phyloP scores from a whole-genome alignment of 2,329 filamentous ascomycete species.

The Macrophomina tecta region DNA sequence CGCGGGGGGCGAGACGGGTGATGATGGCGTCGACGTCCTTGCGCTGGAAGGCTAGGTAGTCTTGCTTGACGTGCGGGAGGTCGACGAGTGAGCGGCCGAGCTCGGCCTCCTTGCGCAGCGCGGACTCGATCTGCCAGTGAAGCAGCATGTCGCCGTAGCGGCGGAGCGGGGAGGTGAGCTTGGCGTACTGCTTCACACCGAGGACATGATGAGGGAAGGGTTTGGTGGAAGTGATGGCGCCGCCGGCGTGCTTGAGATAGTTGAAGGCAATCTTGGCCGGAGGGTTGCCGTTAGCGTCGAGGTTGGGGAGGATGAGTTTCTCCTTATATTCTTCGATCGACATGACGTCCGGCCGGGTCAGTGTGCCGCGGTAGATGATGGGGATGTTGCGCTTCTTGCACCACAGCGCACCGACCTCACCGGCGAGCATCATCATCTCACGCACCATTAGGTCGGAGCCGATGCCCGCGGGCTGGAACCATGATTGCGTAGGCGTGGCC shows the following conservation, averaged over 20 bases:
- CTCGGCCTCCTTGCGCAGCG: slow-evolving; percentile 61
- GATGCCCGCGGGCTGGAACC: slow-evolving; percentile 33
- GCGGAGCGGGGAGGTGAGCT: slow-evolving; percentile 66
- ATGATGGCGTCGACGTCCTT: slow-evolving; percentile 57
- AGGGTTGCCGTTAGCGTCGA: slow-evolving; percentile 43
- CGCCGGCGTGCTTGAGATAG: slow-evolving; percentile 51
- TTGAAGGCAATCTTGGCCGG: slow-evolving; percentile 47
- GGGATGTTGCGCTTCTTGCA: slow-evolving; percentile 59
- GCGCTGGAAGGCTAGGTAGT: slow-evolving; percentile 57
- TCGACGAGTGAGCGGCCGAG: slow-evolving; percentile 50
- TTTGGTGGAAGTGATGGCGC: slow-evolving; percentile 51
- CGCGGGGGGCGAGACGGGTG: slow-evolving; percentile 51
- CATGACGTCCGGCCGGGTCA: slow-evolving; percentile 34
- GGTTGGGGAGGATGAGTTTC: slow-evolving; percentile 44
- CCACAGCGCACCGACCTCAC: slow-evolving; percentile 58
- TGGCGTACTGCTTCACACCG: slow-evolving; percentile 61
- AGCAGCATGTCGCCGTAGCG: slow-evolving; percentile 66
- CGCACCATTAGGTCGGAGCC: slow-evolving; percentile 39
- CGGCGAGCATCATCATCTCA: slow-evolving; percentile 62
- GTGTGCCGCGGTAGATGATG: slow-evolving; percentile 54
- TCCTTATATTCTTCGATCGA: slow-evolving; percentile 35
- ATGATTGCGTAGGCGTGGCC: slow-evolving; percentile 32
- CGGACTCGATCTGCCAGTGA: slow-evolving; percentile 70
- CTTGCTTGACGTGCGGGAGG: background rate
- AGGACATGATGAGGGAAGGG: slow-evolving; percentile 59